Conservation (phyloP, 208 protist species). For the Zelonia costaricensis region DNA sequence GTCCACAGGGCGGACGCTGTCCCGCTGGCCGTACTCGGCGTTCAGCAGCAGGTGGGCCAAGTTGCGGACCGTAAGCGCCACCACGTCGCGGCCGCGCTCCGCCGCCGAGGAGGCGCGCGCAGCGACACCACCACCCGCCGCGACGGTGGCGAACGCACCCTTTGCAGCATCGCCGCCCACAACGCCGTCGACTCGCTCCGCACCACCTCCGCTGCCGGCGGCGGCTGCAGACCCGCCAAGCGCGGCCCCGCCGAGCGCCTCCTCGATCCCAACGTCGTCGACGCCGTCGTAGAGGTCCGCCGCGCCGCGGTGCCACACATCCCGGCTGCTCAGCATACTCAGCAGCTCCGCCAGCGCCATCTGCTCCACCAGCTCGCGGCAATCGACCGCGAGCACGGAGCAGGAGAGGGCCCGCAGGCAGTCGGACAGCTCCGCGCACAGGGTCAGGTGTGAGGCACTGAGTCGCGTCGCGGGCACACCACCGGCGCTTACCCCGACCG, state of each 20-base stretch:
- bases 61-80: conserved; percentile 59
- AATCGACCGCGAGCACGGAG: conserved; percentile 60
- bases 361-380: conserved; percentile 45
- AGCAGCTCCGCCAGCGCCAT: conserved; percentile 69
- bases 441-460: conserved; percentile 43
- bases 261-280: not conserved
- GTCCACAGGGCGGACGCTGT: not conserved
- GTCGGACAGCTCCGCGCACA: conserved; percentile 62
- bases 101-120: conserved; percentile 16
- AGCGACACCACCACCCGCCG: conserved; percentile 6
- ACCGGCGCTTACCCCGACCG: conserved; percentile 16
- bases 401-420: conserved; percentile 54
- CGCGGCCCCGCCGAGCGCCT: not conserved
- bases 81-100: conserved; percentile 37
- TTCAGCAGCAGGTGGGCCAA: conserved; percentile 55
- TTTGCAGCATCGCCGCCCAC: too few species aligned
- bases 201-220: too few species aligned
- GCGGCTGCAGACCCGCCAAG: too few species aligned
- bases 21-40: conserved; percentile 46
- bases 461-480: conserved; percentile 23
- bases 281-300: conserved; percentile 19
- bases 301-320: conserved; percentile 21
- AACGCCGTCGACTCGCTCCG: too few species aligned
- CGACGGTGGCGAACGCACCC: not conserved
- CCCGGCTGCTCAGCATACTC: conserved; percentile 27